Evolutionary conservation across 202 grass and related monocot genomes (phyloP), one percentile per base, ranked within the genome.

Genomic region (Panicum virgatum): DNA sequence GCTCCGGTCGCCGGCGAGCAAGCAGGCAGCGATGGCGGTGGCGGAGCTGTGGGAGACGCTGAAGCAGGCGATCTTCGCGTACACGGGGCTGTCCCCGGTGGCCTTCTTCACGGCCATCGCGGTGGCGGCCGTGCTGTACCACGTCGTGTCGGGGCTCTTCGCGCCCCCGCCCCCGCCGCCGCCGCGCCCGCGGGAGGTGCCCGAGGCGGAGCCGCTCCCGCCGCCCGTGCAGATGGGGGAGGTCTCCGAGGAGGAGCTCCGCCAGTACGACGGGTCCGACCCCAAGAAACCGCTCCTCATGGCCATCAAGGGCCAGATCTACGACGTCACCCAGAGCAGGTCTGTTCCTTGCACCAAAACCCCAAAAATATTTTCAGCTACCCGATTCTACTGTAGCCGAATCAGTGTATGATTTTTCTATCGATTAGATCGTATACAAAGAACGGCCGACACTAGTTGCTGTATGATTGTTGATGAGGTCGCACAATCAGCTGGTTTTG

Each of bases 241-340:
- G 88, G 82, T 95, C 62, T 77, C 66, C 1, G 90, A 91, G 76
- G 88, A 93, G 79, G 90, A 98, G 12, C 90, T 98, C 72, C 73
- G 65, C 25, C 68, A 70, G 40, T 93, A 91, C 77, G 91, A 93
- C n/a, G 93, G 88, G 5, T 78, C 88, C 43, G 88, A 97, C 69
- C 64, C 88, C 1, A 83, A 85, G 68, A 93, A 89, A 57, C 93
- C 93, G 13, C 90, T 96, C 50, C 90, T 96, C 36, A 96, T 96
- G 90, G 93, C 93, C 59, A 93, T 97, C 84, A 97, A 91, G 86
- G 80, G 86, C 62, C 93, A 93, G 84, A 97, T 93, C 88, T 97
- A 93, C 76, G 93, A 97, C 59, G 90, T 97, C 81, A 89, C 88
- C 4, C 90, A 93, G 90, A 97, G 93, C 91, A 97, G 90, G 93